phyloP scores from a whole-genome alignment of 306 rosid genomes.

The Potentilla sterilis region DNA sequence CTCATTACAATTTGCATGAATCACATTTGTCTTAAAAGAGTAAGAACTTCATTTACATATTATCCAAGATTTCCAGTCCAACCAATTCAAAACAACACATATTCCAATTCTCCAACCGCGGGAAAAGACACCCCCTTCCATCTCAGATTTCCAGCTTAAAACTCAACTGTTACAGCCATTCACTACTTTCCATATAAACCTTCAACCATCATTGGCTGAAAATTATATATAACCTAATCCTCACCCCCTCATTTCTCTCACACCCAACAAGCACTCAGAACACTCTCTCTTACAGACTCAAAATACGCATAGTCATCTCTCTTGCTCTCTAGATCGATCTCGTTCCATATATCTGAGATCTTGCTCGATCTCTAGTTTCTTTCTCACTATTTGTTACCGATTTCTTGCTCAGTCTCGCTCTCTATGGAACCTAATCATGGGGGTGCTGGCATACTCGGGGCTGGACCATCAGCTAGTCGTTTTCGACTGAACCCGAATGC shows the following conservation, averaged over 20 bases:
- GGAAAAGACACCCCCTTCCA: background rate
- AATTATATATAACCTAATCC: background rate
- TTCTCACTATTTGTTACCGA: background rate
- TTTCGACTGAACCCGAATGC: conserved; percentile 34
- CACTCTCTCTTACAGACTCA: background rate
- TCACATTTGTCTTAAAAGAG: background rate
- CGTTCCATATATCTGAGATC: background rate
- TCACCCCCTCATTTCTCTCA: background rate
- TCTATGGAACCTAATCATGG: background rate
- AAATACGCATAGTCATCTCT: background rate
- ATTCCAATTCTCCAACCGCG: background rate
- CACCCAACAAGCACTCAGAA: background rate
- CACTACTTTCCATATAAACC: background rate
- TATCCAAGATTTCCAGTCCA: background rate
- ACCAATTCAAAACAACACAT: background rate
- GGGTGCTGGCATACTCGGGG: background rate
- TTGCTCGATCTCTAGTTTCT: background rate
- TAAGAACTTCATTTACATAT: background rate
- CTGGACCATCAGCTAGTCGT: background rate
- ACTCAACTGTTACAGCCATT: background rate
- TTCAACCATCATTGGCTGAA: background rate
- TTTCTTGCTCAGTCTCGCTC: background rate
- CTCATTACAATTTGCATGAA: background rate
- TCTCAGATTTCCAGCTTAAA: background rate
- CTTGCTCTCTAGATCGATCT: background rate